phyloP scores from a whole-genome alignment of 1,139 yeast genomes.

The Suhomyces choctaworum region DNA sequence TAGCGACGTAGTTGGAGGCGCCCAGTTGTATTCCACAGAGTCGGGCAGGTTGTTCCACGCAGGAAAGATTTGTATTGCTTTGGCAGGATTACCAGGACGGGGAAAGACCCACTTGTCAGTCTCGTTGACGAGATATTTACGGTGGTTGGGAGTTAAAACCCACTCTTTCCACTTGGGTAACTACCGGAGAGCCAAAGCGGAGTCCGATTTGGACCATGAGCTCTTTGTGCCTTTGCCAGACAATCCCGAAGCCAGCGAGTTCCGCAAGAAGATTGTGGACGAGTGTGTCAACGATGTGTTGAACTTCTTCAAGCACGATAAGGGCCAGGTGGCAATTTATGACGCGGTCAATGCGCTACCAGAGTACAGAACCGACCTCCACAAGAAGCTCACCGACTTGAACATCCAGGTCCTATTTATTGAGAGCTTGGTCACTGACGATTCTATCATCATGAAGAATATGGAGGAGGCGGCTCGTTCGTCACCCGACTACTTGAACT shows the following conservation, averaged over 20 bases:
- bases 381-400: slow-evolving; percentile 51
- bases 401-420: slow-evolving; percentile 81
- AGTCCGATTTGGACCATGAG: slow-evolving; percentile 61
- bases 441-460: slow-evolving; percentile 65
- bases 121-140: slow-evolving; percentile 81
- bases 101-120: slow-evolving; percentile 95
- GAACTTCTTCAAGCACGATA: slow-evolving; percentile 67
- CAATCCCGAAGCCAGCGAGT: slow-evolving; percentile 50
- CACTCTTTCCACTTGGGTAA: slow-evolving; percentile 92
- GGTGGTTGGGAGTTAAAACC: slow-evolving; percentile 95
- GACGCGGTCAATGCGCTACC: slow-evolving; percentile 92
- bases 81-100: slow-evolving; percentile 94
- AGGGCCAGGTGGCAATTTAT: slow-evolving; percentile 92
- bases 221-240: slow-evolving; percentile 67
- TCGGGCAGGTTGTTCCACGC: slow-evolving; percentile 92
- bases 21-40: slow-evolving; percentile 88
- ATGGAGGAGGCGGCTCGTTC: slow-evolving; percentile 78
- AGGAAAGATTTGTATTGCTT: slow-evolving; percentile 84
- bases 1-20: slow-evolving; percentile 47
- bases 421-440: slow-evolving; percentile 83
- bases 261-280: slow-evolving; percentile 60
- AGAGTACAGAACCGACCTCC: slow-evolving; percentile 61
- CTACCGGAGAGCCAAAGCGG: slow-evolving; percentile 68
- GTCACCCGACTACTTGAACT: slow-evolving; percentile 82
- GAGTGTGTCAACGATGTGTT: slow-evolving; percentile 71